Evolutionary conservation across 176 grass and related monocot species (phyloP).

Genomic region (Metroxylon sagu): DNA sequence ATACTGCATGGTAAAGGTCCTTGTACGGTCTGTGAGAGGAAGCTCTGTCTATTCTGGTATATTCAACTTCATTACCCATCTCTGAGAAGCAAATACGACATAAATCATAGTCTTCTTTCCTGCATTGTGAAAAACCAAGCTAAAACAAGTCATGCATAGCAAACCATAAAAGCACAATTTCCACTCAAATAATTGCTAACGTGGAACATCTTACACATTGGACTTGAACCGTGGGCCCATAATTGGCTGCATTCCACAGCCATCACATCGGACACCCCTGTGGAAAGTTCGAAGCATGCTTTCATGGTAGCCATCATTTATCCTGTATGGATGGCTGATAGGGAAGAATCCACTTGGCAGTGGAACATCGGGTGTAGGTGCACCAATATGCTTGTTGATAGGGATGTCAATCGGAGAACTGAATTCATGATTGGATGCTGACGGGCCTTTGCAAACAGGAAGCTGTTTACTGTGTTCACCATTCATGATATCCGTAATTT

Average conservation of each 20-base stretch:
- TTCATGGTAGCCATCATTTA: background rate
- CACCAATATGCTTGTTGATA: background rate
- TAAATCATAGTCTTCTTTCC: background rate
- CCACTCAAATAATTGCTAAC: background rate
- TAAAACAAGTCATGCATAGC: background rate
- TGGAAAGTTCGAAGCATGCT: background rate
- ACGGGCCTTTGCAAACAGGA: background rate
- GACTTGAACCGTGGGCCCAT: background rate
- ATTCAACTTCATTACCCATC: background rate
- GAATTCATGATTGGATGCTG: background rate
- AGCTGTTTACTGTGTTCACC: slow-evolving; percentile 2
- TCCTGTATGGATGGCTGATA: background rate
- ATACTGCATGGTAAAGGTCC: background rate
- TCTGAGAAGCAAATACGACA: background rate
- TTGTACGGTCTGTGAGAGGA: background rate
- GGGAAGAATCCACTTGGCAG: background rate
- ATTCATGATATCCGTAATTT: background rate
- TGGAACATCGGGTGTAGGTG: background rate
- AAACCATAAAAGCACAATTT: background rate
- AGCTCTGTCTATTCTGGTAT: background rate
- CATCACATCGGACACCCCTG: background rate
- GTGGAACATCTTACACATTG: background rate
- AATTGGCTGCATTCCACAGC: background rate
- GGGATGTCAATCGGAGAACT: background rate
- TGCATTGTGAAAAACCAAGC: background rate